phyloP scores from a whole-genome alignment of 345 rosid species.

The Excoecaria agallocha region DNA sequence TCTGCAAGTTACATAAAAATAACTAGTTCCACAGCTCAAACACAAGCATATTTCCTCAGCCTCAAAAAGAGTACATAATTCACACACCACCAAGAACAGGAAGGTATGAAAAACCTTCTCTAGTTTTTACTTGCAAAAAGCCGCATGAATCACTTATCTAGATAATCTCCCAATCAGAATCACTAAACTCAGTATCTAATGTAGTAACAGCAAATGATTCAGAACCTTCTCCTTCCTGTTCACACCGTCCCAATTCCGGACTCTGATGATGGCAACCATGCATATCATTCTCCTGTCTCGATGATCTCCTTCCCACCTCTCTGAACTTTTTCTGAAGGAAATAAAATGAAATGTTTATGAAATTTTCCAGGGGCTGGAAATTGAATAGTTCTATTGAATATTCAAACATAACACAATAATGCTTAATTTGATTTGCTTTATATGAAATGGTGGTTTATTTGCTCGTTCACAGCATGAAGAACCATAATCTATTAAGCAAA shows the following conservation, averaged over 20 bases:
- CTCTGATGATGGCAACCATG: not conserved
- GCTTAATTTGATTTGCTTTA: not conserved
- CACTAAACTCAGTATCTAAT: constrained; percentile 3
- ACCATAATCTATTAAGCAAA: not conserved
- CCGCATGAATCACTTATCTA: not conserved
- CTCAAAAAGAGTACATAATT: not conserved
- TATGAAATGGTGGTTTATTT: not conserved
- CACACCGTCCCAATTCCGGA: not conserved
- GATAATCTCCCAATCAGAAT: not conserved
- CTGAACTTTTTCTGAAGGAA: constrained; percentile 8
- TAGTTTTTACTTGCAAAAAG: not conserved
- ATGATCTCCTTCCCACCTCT: not conserved
- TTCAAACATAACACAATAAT: not conserved
- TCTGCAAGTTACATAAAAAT: not conserved
- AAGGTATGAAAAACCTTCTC: not conserved
- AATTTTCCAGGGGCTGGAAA: not conserved
- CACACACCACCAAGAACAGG: not conserved
- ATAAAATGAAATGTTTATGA: not conserved
- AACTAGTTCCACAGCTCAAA: not conserved
- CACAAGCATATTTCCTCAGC: not conserved
- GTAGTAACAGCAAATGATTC: not conserved
- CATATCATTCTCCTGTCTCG: constrained; percentile 3
- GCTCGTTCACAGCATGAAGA: not conserved
- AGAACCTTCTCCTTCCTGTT: constrained; percentile 7
- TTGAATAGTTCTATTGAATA: too few species aligned